Percentiles rank a stretch among this genome's conserved stretches.
phyloP scores from a whole-genome alignment of 306 rosid genomes.

The Prinsepia uniflora region DNA sequence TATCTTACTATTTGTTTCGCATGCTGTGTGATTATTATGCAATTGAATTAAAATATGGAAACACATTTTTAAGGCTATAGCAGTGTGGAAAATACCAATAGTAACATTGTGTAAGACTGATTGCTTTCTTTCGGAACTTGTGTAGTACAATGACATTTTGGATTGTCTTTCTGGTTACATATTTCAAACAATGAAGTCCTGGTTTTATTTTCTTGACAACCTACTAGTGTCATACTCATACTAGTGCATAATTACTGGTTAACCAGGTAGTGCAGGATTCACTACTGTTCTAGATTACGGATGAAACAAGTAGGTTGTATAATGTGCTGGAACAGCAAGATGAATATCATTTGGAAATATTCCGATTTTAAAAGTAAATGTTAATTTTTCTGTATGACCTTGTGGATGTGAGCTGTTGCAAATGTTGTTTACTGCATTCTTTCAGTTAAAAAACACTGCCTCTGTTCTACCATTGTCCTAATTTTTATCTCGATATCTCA shows the following conservation, averaged over 20 bases:
- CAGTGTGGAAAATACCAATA: background rate
- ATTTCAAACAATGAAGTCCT: background rate
- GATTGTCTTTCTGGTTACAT: background rate
- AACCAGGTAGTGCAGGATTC: background rate
- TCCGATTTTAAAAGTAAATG: background rate
- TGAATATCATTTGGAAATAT: background rate
- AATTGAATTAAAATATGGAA: background rate
- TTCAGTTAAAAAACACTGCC: background rate
- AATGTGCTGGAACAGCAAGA: background rate
- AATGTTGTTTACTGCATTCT: background rate
- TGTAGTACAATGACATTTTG: background rate
- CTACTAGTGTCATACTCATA: background rate
- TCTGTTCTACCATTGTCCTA: background rate
- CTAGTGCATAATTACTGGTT: background rate
- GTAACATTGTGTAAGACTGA: background rate
- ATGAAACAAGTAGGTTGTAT: background rate
- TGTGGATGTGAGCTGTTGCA: background rate
- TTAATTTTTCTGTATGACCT: background rate
- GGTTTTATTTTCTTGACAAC: background rate
- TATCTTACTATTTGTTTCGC: background rate
- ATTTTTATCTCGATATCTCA: slow-evolving; percentile 9
- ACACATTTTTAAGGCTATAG: background rate
- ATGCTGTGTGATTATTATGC: background rate
- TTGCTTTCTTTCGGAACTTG: background rate
- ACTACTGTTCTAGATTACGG: background rate